phyloP scores from a whole-genome alignment of 352 stramenopile genomes.

The Pythium plurisporium region DNA sequence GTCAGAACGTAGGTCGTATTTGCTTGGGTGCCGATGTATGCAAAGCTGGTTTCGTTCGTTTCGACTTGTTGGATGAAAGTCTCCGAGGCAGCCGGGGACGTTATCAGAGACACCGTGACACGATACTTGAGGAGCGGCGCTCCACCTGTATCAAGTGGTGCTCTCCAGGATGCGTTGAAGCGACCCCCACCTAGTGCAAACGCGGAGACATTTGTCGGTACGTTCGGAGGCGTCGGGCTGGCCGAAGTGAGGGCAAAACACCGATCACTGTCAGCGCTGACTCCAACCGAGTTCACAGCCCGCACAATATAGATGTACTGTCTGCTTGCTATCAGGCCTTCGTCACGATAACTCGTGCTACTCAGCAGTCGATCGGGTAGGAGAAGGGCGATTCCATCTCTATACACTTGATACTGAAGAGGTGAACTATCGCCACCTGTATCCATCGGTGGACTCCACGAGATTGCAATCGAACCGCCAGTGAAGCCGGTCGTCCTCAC shows the following conservation, averaged over 20 bases:
- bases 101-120: conserved; percentile 10
- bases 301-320: conserved; percentile 42
- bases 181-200: conserved; percentile 25
- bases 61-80: neutral
- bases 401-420: conserved; percentile 39
- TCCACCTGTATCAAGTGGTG: conserved; percentile 34
- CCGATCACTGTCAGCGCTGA: conserved; percentile 23
- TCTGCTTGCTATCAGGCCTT: conserved; percentile 24
- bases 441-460: conserved; percentile 41
- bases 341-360: conserved; percentile 20
- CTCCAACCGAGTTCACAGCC: conserved; percentile 34
- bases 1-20: conserved; percentile 28
- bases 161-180: conserved; percentile 28
- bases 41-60: neutral
- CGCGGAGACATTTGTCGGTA: conserved; percentile 3
- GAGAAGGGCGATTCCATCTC: conserved; percentile 21
- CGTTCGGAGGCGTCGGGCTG: conserved; percentile 16
- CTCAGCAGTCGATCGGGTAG: conserved; percentile 2
- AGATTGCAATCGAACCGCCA: conserved; percentile 40
- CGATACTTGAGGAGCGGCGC: conserved; percentile 26
- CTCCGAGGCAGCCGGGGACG: too few species aligned
- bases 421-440: conserved; percentile 30
- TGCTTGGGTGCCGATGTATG: conserved; percentile 22
- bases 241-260: conserved; percentile 30
- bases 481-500: conserved; percentile 9